Percentiles rank a stretch among this genome's conserved stretches.
Conservation (phyloP, 495 filamentous ascomycete species). For the Elasticomyces elasticus region DNA sequence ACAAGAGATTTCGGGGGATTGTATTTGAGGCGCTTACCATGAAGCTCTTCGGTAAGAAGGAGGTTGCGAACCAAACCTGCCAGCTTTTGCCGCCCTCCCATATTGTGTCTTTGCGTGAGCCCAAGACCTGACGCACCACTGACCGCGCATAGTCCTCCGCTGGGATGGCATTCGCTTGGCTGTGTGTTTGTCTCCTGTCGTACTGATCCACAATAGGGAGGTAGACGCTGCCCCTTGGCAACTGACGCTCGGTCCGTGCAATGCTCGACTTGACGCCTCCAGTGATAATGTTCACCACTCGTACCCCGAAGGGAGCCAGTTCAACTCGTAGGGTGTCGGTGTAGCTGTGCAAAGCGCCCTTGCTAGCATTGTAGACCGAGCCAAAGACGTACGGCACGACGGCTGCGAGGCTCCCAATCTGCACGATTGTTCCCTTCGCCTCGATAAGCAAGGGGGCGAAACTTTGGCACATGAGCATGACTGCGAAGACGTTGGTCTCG, state of each 20-base stretch:
- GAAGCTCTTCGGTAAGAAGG: conserved; percentile 31
- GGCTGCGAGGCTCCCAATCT: conserved; percentile 49
- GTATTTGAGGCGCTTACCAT: conserved; percentile 14
- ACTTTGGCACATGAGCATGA: conserved; percentile 49
- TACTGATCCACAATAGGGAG: conserved; percentile 44
- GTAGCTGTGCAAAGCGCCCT: conserved; percentile 54
- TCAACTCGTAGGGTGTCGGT: conserved; percentile 52
- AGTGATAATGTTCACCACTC: conserved; percentile 43
- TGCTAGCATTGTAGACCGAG: conserved; percentile 51
- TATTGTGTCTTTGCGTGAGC: conserved; percentile 40
- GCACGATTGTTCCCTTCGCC: conserved; percentile 51
- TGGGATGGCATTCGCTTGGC: conserved; percentile 47
- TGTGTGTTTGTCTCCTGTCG: conserved; percentile 42
- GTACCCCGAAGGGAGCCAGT: conserved; percentile 38
- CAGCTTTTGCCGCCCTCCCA: conserved; percentile 43
- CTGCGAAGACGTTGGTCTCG: conserved; percentile 49
- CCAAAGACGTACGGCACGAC: conserved; percentile 37
- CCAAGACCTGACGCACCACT: conserved; percentile 46
- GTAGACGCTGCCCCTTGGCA: conserved; percentile 44
- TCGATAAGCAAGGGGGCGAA: conserved; percentile 51
- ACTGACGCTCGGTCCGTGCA: conserved; percentile 39
- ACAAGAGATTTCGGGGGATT: not conserved
- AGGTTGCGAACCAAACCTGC: conserved; percentile 42
- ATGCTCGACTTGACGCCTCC: conserved; percentile 54
- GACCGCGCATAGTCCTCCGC: conserved; percentile 44